Conservation (phyloP, 2,329 filamentous ascomycete genomes). For the Hortaea werneckii region DNA sequence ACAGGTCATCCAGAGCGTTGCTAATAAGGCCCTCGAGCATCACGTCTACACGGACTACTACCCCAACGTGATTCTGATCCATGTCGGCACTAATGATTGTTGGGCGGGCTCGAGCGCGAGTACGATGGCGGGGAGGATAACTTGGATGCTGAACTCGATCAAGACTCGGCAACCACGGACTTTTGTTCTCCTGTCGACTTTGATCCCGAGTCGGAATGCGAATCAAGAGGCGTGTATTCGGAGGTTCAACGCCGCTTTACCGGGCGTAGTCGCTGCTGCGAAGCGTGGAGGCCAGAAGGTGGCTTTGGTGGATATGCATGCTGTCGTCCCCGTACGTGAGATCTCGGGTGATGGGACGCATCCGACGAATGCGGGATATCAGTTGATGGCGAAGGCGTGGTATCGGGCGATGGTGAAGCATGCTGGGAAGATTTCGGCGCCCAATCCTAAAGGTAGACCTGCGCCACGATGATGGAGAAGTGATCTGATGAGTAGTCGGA, state of each 20-base stretch:
- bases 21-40: neutral
- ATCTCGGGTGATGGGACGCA: slow-evolving; percentile 5
- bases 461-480: no score
- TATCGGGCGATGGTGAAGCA: slow-evolving; percentile 1
- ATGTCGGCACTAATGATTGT: slow-evolving; percentile 7
- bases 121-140: neutral
- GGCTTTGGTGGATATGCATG: slow-evolving; percentile 6
- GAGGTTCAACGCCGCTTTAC: slow-evolving; percentile 1
- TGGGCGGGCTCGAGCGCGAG: neutral
- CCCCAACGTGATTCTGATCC: slow-evolving; percentile 6
- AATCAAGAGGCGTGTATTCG: slow-evolving; percentile 2
- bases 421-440: neutral
- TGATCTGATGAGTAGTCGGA: no score
- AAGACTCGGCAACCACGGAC: neutral
- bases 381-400: slow-evolving; percentile 6
- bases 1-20: slow-evolving; percentile 1
- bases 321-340: slow-evolving; percentile 1
- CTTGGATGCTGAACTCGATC: neutral
- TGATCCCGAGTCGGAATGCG: slow-evolving; percentile 2
- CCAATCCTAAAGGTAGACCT: no score
- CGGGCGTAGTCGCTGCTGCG: slow-evolving; percentile 1
- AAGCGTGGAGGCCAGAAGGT: slow-evolving; percentile 4
- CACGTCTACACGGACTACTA: slow-evolving; percentile 1
- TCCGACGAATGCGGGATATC: slow-evolving; percentile 6
- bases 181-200: slow-evolving; percentile 2